Base-by-base conservation (phyloP, 2,329 filamentous ascomycete genomes). In the Aspergillus novoparasiticus region DNA sequence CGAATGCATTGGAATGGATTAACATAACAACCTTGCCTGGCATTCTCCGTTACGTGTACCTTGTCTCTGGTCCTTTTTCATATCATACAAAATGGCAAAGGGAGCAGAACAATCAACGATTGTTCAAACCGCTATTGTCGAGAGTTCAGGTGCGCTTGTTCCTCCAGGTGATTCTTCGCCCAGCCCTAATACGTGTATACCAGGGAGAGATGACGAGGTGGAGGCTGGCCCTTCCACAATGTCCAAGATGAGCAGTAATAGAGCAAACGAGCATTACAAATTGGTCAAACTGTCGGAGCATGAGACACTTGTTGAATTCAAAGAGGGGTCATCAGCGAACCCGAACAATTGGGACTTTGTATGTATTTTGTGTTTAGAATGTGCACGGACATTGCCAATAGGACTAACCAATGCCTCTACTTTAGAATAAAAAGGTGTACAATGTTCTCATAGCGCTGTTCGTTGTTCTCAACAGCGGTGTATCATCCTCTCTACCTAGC, bases 401-500 rank as follows among this genome's bases (percentile, higher is more conserved):
- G n/a, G 21, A 34, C 51, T 55, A 55, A 55, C 51, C 4, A 9
- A 26, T 4, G 11, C 16, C 3, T 23, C 9, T 16, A 14, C 34
- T 63, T 16, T 34, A 28, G 53, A 39, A 36, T 23, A 75, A 73
- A 57, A 76, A 76, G 41, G 3, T 74, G 21, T 75, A 72, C 61
- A 74, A 72, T 50, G 67, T 71, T 11, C 46, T 73, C 19, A 64
- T 73, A 11, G 67, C 63, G 1, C 51, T 76, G 3, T 59, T 75
- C 6, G 60, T 71, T 6, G 75, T 78, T 12, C 69, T 80, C 28
- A 79, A 79, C 58, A 78, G 76, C 59, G 77, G 77, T 8, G 68
- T 80, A 46, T 74, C 75, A 4, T 73, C 76, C 5, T 76, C 77
- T 5, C 63, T 80, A 14, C 77, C 78, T 16, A 78, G 76, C 67